Percentiles rank a stretch among this genome's conserved stretches.
phyloP scores from a whole-genome alignment of 441 rosid species.

The Gossypium davidsonii region DNA sequence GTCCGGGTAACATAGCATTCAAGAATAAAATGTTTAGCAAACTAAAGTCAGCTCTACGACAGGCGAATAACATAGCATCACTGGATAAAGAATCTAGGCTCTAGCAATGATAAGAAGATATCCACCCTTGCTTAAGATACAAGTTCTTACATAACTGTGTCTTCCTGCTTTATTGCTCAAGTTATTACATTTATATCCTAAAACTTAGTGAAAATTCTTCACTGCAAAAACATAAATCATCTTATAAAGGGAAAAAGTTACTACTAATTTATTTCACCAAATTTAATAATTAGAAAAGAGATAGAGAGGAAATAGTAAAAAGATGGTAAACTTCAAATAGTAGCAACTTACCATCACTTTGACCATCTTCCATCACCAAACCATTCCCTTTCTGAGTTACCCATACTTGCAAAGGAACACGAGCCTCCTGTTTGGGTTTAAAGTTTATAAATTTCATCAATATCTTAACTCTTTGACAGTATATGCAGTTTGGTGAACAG shows the following conservation, averaged over 20 bases:
- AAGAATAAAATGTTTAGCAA: background rate
- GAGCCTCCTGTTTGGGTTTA: constrained; percentile 59
- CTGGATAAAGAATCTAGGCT: background rate
- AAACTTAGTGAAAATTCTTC: background rate
- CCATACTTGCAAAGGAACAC: constrained; percentile 86
- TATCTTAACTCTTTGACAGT: background rate
- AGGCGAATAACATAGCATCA: background rate
- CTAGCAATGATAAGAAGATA: background rate
- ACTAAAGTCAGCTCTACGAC: background rate
- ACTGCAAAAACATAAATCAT: background rate
- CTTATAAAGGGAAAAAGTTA: background rate
- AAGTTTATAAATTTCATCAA: constrained; percentile 4
- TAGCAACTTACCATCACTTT: constrained; percentile 52
- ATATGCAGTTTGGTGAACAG: background rate
- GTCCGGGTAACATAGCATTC: background rate
- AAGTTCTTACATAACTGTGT: background rate
- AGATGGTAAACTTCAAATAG: background rate
- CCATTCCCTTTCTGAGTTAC: constrained; percentile 73
- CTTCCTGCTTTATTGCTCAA: background rate
- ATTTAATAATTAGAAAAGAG: background rate
- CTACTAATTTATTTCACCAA: background rate
- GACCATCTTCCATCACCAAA: constrained; percentile 63
- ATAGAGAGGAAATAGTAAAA: background rate
- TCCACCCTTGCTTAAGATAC: background rate
- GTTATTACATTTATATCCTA: background rate